Base-by-base conservation (phyloP, 495 filamentous ascomycete genomes). In the Penicillium simplicissimum region DNA sequence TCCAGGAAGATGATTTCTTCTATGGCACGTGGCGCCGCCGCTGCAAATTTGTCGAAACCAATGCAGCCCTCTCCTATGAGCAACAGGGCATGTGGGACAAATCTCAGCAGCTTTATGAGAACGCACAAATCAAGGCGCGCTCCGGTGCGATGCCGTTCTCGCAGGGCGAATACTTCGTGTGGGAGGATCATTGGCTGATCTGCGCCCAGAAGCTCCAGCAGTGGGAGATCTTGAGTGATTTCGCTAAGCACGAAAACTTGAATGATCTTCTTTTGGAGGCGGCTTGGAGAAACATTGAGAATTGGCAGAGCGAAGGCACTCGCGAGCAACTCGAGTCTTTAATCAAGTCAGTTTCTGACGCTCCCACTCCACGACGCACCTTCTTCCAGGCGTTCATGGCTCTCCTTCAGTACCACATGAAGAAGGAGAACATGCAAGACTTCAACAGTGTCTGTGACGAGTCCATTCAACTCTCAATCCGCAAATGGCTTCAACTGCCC, bases 41-140 rank as follows among this genome's bases (percentile, higher is more conserved):
- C 40, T 96, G 91, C 69, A 90, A 95, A 66, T 99, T 95, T 67
- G 87, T 97, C 6, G 96, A 98, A 76, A 97, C 94, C 11, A 99
- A 98, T 66, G 89, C 94, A 25, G 96, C 93, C 0, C 77, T 99
- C 9, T 99, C 96, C 0, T 99, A 96, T 66, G 96, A 99, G 76
- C 96, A 99, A 69, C 93, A 95, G 67, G 96, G 96, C 25, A 96
- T 97, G 89, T 99, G 96, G 95, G 95, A 97, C 63, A 97, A 97
- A 70, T 90, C 96, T 13, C 96, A 98, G 74, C 87, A 89, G 65
- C 88, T 97, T 77, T 99, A 97, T 74, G 96, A 99, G 70, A 87
- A 86, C 45, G 96, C 95, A 0, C 96, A 98, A 75, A 93, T 97
- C 71, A 99, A 97, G 73, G 94, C 96, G 45, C 85, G 96, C 37